Evolutionary conservation across 176 grass and related monocot species (phyloP).

Genomic region (Triticum dicoccoides): DNA sequence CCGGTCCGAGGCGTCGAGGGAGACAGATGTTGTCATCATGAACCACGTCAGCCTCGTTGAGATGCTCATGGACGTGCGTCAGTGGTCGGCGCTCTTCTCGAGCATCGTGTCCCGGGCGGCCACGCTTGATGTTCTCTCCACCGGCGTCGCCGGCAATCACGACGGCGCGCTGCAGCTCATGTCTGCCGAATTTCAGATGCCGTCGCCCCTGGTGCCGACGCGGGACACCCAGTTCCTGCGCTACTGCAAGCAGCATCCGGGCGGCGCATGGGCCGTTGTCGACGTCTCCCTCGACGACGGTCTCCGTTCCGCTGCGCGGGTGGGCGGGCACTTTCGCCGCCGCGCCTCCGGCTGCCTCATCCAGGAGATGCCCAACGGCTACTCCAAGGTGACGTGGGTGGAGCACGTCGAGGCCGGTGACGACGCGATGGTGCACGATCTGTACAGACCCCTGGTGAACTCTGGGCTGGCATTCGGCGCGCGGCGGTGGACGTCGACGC

Average conservation of each 20-base stretch:
- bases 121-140: conserved; percentile 71
- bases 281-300: conserved; percentile 83
- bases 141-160: conserved; percentile 78
- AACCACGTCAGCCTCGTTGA: conserved; percentile 66
- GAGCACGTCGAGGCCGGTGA: conserved; percentile 81
- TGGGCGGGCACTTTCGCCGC: conserved; percentile 43
- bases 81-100: conserved; percentile 79
- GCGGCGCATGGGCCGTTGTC: conserved; percentile 77
- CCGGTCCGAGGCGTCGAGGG: conserved; percentile 62
- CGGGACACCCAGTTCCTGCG: conserved; percentile 74
- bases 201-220: conserved; percentile 72
- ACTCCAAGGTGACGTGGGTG: conserved; percentile 91
- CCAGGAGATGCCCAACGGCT: conserved; percentile 77
- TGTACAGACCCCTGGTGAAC: conserved; percentile 73
- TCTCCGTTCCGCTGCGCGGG: conserved; percentile 7
- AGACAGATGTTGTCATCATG: conserved; percentile 66
- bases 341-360: conserved; percentile 82
- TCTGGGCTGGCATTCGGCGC: conserved; percentile 77
- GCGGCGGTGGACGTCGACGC: conserved; percentile 60
- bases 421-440: conserved; percentile 56
- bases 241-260: conserved; percentile 81
- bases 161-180: conserved; percentile 89
- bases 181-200: conserved; percentile 86
- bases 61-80: conserved; percentile 86
- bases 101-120: conserved; percentile 70